Conservation (phyloP, 176 grass and related monocot genomes). For the Canna indica region DNA sequence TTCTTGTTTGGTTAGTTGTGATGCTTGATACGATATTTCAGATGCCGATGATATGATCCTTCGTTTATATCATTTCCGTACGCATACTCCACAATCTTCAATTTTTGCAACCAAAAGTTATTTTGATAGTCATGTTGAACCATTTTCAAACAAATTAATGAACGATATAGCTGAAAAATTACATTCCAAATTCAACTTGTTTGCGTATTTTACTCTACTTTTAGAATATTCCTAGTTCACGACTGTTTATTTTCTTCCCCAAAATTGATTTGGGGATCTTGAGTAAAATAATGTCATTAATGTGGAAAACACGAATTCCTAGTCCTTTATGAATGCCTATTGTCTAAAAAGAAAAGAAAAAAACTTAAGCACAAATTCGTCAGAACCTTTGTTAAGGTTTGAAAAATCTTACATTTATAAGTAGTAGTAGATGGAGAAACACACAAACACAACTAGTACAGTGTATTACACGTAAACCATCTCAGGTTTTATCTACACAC, state of each 20-base stretch:
- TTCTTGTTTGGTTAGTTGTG: not conserved
- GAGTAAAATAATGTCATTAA: not conserved
- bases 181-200: too few species aligned
- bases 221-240: too few species aligned
- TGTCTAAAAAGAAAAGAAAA: not conserved
- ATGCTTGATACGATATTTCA: not conserved
- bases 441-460: too few species aligned
- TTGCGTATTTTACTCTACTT: too few species aligned
- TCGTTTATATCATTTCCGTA: not conserved
- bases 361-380: not conserved
- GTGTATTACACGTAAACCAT: too few species aligned
- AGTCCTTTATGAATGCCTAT: not conserved
- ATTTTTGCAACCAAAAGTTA: not conserved
- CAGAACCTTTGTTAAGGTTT: too few species aligned
- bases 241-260: not conserved
- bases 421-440: too few species aligned
- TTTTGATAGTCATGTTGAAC: not conserved
- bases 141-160: too few species aligned
- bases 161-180: too few species aligned
- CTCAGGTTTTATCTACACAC: too few species aligned
- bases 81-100: not conserved
- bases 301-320: not conserved
- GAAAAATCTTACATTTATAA: too few species aligned
- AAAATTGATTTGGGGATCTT: not conserved
- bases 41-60: not conserved